Base-by-base conservation (phyloP, 2,329 filamentous ascomycete genomes). In the Colletotrichum cordylinicola region DNA sequence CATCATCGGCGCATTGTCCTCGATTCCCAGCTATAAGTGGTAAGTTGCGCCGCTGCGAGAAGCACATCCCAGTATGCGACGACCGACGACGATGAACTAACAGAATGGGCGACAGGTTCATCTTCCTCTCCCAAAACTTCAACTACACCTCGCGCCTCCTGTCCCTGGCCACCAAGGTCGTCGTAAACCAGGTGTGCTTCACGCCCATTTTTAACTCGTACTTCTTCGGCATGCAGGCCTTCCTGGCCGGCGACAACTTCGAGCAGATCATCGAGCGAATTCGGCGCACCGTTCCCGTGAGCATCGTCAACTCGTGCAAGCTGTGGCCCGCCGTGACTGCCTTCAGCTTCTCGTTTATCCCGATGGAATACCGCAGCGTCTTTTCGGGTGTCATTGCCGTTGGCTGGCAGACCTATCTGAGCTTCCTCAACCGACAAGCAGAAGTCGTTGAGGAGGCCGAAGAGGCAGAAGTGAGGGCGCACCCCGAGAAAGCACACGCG, bases 351-450 rank as follows among this genome's bases (percentile, higher is more conserved):
- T 92, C 94, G n/a, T 97, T 95, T 80, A 87, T 98, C 6, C 91
- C 93, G 31, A 88, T 95, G 64, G 92, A 96, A 81, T 96, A 95
- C 84, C 89, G 96, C 67, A 94, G 92, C 79, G 90, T 98, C 18
- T 97, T 98, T 79, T 92, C 94, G 0, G 95, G 94, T 2, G 86
- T 94, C 8, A 90, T 98, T 78, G 95, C 95, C 2, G 93, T 98
- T 67, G 94, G 94, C 0, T 98, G 96, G 96, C 96, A 98, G 89
- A 96, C 95, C 1, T 98, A 98, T 87, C 82, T 98, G 79, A 95
- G 93, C 79, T 94, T 92, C 84, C 84, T 98, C 81, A 98, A 98
- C 80, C 90, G 93, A 80, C 87, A 88, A 77, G 95, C 94, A 2
- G 95, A 95, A 83, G 87, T 87, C 65, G 86, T 78, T 29, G 78